phyloP scores from a whole-genome alignment of 2,329 filamentous ascomycete species.

The Colletotrichum tamarilloi region DNA sequence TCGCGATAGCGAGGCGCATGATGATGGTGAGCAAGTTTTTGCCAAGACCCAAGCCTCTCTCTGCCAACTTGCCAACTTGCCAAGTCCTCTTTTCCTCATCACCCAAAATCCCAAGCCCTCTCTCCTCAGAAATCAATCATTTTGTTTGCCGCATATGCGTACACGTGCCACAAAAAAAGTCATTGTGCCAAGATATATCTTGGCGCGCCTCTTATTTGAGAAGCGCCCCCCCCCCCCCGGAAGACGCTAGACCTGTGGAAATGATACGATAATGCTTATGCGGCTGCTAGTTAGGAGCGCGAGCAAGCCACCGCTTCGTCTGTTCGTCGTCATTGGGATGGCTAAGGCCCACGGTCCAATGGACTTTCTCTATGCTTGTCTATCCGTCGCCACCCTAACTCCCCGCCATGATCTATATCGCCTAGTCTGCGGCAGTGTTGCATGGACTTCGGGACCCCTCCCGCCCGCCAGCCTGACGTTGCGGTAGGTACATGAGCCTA shows the following conservation, averaged over 20 bases:
- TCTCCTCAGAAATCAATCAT: not conserved
- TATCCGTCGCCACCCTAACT: not conserved
- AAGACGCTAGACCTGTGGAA: not conserved
- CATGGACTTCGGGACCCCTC: not conserved
- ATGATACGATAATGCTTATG: constrained; percentile 1
- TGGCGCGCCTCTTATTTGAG: not conserved
- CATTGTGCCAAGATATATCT: constrained; percentile 3
- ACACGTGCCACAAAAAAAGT: not conserved
- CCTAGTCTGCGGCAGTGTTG: not conserved
- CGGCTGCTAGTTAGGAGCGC: constrained; percentile 1
- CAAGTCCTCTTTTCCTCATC: not conserved
- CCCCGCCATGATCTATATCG: not conserved
- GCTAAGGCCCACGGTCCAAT: not conserved
- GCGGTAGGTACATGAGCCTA: not conserved
- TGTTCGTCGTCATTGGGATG: not conserved
- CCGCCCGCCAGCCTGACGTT: not conserved
- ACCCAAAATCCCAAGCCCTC: not conserved
- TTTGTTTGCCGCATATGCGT: not conserved
- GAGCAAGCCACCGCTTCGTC: not conserved
- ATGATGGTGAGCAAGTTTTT: not conserved
- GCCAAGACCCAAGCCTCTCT: constrained; percentile 5
- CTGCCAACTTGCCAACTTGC: not conserved
- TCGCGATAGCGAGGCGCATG: not conserved
- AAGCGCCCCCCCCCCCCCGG: not conserved
- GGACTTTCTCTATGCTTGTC: not conserved